A percentile compares a stretch with the other conserved stretches of the same genome.
These are phyloP conservation scores for Lathyrus aphaca DNA, from an alignment of 306 rosid species.

Conservation along the genomic window DNA sequence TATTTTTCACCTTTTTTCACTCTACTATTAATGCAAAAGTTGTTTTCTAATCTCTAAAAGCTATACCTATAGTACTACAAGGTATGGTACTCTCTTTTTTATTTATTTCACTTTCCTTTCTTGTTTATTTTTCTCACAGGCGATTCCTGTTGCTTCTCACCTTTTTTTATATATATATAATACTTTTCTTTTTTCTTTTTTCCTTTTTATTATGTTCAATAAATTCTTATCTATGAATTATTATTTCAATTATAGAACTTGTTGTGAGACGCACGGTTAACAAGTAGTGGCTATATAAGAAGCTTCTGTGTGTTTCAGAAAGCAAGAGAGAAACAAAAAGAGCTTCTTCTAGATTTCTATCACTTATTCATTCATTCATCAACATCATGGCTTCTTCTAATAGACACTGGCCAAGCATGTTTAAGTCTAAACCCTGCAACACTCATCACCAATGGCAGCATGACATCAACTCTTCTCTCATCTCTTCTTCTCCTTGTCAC, in stretches of 20 bases:
- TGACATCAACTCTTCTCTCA: slow-evolving; percentile 73
- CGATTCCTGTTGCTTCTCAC: slow-evolving; percentile 73
- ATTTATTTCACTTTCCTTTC: slow-evolving; percentile 61
- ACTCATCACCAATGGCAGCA: slow-evolving; percentile 92
- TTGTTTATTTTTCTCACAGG: slow-evolving; percentile 59
- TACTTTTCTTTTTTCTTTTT: background rate
- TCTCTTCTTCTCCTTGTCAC: slow-evolving; percentile 58
- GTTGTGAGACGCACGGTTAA: slow-evolving; percentile 44
- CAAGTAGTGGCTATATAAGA: slow-evolving; percentile 68
- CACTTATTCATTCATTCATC: slow-evolving; percentile 29
- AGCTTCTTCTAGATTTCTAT: slow-evolving; percentile 27
- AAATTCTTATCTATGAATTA: background rate
- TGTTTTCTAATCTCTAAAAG: slow-evolving; percentile 17
- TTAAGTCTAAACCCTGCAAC: slow-evolving; percentile 93
- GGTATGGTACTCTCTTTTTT: slow-evolving; percentile 60
- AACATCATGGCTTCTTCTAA: slow-evolving; percentile 92
- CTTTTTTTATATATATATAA: slow-evolving; percentile 43
- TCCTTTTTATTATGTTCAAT: background rate
- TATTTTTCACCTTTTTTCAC: slow-evolving; percentile 5
- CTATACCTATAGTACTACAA: slow-evolving; percentile 34
- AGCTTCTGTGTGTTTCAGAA: slow-evolving; percentile 46
- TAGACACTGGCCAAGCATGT: slow-evolving; percentile 99
- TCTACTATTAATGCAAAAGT: slow-evolving; percentile 58
- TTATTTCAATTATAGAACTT: slow-evolving; percentile 6
- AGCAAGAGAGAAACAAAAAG: slow-evolving; percentile 44